Evolutionary conservation across 257 asterid genomes (phyloP), one percentile per base, ranked within the genome.

Genomic region (Solanum medicagineum): DNA sequence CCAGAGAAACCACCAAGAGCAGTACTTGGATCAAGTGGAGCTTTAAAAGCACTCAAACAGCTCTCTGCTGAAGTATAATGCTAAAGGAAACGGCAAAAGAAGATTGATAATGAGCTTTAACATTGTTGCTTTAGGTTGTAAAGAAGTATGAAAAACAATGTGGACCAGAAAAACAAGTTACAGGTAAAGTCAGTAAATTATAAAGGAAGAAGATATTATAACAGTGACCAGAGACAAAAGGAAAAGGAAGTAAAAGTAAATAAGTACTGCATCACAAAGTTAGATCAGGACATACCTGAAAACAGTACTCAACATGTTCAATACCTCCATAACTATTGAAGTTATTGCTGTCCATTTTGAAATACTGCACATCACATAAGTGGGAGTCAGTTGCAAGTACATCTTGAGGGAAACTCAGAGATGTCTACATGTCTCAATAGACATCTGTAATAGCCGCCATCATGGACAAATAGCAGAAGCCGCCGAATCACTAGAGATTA

Each of bases 11-110:
- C 99, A 81, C 99, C 99, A 79, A 97, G 91, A 68, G 98, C 95
- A 14, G 99, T 97, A 90, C 91, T 95, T 82, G 99, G 99, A 87
- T 97, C 99, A 85, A 97, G 98, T 49, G 99, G 99, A 45, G 97
- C 98, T 91, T 93, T 91, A 86, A 97, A 97, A 81, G 99, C 98
- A 89, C 98, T 94, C 91, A 93, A 83, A 74, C 99, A 97, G 26
- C 93, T 81, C 26, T 93, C 99, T 53, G 97, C 96, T 63, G 99
- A 97, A 59, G 94, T 91, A 88, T 90, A 97, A 87, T 97, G 99
- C 99, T 97, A 87, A 87, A 87, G 79, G 79, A 88, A 63, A 87
- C 83, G 88, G 85, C 80, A 85, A 88, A 47, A 87, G 47, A 56
- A 81, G 60, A 59, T 69, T n/a, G 84, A 74, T 57, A 20, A 73